These are phyloP conservation scores for Solanum virginianum DNA, from an alignment of 257 asterid species.

Conservation along the genomic window DNA sequence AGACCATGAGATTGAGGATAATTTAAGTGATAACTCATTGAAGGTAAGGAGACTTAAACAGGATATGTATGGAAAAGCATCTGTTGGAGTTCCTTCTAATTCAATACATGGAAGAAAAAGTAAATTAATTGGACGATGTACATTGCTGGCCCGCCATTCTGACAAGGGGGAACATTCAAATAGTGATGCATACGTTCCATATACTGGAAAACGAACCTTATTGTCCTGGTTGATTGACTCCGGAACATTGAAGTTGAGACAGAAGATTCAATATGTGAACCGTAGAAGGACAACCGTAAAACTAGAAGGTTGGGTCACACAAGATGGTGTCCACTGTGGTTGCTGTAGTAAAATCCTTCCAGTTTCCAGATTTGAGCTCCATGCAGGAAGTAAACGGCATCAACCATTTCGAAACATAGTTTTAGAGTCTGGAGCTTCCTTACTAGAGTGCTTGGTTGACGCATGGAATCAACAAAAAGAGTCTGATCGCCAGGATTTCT, in stretches of 20 bases:
- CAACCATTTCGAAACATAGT: slow-evolving; percentile 4
- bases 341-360: slow-evolving; percentile 12
- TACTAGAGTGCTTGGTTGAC: slow-evolving; percentile 6
- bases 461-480: slow-evolving; percentile 7
- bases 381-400: slow-evolving; percentile 6
- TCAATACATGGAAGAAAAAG: not conserved
- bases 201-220: slow-evolving; percentile 5
- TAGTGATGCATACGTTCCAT: slow-evolving; percentile 1
- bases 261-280: slow-evolving; percentile 7
- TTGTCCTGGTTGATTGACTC: slow-evolving; percentile 10
- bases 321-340: slow-evolving; percentile 7
- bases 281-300: not conserved
- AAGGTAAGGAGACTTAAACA: not conserved
- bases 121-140: slow-evolving; percentile 5
- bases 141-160: slow-evolving; percentile 2
- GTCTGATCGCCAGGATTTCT: not conserved
- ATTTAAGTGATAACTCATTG: not conserved
- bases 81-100: not conserved
- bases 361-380: slow-evolving; percentile 5
- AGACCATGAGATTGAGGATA: not conserved
- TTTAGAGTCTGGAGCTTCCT: slow-evolving; percentile 2
- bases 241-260: not conserved
- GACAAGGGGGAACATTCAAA: not conserved
- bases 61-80: not conserved
- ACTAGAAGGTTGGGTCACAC: slow-evolving; percentile 10